phyloP scores from a whole-genome alignment of 2,329 filamentous ascomycete genomes.

The Cordyceps pruinosa region DNA sequence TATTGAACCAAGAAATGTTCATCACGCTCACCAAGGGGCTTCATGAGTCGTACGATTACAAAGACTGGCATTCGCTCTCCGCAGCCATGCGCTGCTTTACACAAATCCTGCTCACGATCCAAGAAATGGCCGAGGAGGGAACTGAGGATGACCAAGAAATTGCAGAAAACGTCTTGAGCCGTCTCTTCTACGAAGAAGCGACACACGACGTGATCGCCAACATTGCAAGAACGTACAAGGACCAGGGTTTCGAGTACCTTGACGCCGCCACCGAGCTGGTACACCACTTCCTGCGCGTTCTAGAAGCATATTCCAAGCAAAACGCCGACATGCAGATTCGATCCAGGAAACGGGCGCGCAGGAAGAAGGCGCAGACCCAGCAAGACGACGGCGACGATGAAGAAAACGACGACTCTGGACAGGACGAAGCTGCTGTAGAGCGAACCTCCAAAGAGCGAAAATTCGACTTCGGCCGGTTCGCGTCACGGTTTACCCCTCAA shows the following conservation, averaged over 20 bases:
- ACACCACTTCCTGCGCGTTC: constrained; percentile 84
- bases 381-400: constrained; percentile 36
- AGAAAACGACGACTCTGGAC: constrained; percentile 60
- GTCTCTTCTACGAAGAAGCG: constrained; percentile 96
- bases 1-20: constrained; percentile 92
- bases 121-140: constrained; percentile 79
- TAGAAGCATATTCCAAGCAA: constrained; percentile 90
- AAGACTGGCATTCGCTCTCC: constrained; percentile 80
- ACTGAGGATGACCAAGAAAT: constrained; percentile 96
- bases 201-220: constrained; percentile 83
- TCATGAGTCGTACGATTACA: constrained; percentile 70
- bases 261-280: constrained; percentile 86
- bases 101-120: constrained; percentile 84
- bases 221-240: constrained; percentile 80
- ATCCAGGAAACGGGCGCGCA: constrained; percentile 65
- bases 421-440: constrained; percentile 67
- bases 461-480: constrained; percentile 86
- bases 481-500: constrained; percentile 74
- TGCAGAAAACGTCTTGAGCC: constrained; percentile 90
- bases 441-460: constrained; percentile 73
- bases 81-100: constrained; percentile 92
- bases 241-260: constrained; percentile 88
- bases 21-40: constrained; percentile 80
- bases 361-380: constrained; percentile 47
- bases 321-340: constrained; percentile 91